Evolutionary conservation across 1,139 yeast species (phyloP).

Genomic region (Blastobotrys serpentis): DNA sequence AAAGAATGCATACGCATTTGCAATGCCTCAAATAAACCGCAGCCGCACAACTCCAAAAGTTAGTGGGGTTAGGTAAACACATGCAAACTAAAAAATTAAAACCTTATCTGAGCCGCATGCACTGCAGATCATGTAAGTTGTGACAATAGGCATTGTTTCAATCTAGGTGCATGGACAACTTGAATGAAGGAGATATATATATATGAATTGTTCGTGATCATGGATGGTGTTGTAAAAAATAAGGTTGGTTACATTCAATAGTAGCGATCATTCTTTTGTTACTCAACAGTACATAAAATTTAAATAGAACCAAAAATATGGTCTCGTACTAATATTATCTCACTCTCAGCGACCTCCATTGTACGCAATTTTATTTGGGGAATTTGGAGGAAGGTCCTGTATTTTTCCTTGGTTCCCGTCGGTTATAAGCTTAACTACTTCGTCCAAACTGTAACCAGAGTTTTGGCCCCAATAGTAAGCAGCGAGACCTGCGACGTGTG

Average conservation of each 20-base stretch:
- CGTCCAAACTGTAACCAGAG: slow-evolving; percentile 21
- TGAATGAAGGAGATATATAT: background rate
- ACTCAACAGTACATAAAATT: too few relatives aligned
- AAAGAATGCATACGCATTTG: too few relatives aligned
- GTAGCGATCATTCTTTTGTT: too few relatives aligned
- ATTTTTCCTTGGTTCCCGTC: slow-evolving; percentile 29
- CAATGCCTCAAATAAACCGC: background rate
- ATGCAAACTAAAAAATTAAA: background rate
- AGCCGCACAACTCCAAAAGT: background rate
- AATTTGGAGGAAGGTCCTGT: slow-evolving; percentile 21
- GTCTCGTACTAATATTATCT: background rate
- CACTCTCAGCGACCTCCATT: slow-evolving; percentile 12
- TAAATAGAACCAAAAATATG: too few relatives aligned
- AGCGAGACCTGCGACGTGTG: slow-evolving; percentile 71
- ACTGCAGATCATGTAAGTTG: background rate
- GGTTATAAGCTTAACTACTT: slow-evolving; percentile 24
- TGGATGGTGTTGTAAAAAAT: too few relatives aligned
- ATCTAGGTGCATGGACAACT: background rate
- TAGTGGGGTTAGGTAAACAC: background rate
- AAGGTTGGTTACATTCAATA: too few relatives aligned
- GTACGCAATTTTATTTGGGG: slow-evolving; percentile 33
- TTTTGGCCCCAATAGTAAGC: slow-evolving; percentile 58
- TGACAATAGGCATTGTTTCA: too few relatives aligned
- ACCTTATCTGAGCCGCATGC: background rate
- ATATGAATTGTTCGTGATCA: too few relatives aligned